Conservation (phyloP, 306 rosid genomes). For the Senna siamea region DNA sequence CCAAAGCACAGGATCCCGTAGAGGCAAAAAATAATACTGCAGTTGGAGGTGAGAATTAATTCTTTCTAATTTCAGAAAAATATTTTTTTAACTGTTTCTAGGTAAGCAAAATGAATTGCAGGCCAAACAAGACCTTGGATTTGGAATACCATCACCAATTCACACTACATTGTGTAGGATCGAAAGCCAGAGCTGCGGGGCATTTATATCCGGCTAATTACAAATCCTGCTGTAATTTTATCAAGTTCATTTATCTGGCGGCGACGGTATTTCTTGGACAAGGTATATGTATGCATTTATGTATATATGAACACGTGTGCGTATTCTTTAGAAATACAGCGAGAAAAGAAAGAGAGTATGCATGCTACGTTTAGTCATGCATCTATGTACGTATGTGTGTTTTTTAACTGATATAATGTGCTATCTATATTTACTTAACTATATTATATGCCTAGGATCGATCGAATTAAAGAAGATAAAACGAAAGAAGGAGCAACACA, state of each 20-base stretch:
- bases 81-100: background rate
- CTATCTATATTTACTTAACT: no score
- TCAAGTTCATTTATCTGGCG: background rate
- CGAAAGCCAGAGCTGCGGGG: slow-evolving; percentile 13
- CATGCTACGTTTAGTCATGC: no score
- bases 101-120: background rate
- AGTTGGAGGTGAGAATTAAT: background rate
- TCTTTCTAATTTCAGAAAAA: background rate
- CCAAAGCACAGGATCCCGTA: background rate
- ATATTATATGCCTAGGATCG: no score
- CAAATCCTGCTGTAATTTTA: background rate
- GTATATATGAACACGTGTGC: no score
- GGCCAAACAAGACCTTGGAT: background rate
- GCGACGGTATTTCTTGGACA: slow-evolving; percentile 10
- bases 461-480: background rate
- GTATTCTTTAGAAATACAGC: no score
- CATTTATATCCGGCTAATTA: slow-evolving; percentile 25
- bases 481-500: slow-evolving; percentile 26
- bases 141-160: background rate
- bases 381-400: no score
- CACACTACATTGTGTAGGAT: background rate
- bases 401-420: no score
- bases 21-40: background rate
- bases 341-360: no score
- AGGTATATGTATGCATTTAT: background rate